Percentiles rank a stretch among this genome's conserved stretches.
Conservation (phyloP, 2,329 filamentous ascomycete genomes). For the Colletotrichum cuscutae region DNA sequence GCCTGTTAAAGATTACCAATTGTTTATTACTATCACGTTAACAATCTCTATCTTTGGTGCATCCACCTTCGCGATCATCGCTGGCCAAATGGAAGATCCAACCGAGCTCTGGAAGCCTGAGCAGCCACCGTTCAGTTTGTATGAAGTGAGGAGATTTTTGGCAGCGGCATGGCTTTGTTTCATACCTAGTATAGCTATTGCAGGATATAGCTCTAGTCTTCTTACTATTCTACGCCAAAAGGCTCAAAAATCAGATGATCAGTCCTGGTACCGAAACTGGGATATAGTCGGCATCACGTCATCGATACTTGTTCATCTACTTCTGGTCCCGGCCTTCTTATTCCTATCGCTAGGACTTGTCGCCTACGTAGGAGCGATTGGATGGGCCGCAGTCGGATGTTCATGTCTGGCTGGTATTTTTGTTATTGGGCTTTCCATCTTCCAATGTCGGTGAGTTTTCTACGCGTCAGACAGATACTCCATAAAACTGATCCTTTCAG, state of each 20-base stretch:
- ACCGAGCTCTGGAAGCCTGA: not conserved
- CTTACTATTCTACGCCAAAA: not conserved
- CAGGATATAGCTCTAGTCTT: slow-evolving; percentile 2
- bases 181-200: not conserved
- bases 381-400: too few relatives aligned
- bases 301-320: not conserved
- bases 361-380: not conserved
- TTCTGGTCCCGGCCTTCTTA: not conserved
- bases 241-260: not conserved
- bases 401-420: too few relatives aligned
- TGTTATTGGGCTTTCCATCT: too few relatives aligned
- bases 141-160: not conserved
- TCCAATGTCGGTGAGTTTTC: too few relatives aligned
- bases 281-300: not conserved
- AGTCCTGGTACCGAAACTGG: too few relatives aligned
- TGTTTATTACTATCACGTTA: too few relatives aligned
- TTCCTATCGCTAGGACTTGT: not conserved
- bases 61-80: not conserved
- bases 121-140: not conserved
- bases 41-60: not conserved
- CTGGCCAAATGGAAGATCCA: not conserved
- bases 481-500: too few relatives aligned
- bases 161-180: slow-evolving; percentile 6
- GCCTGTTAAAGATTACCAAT: too few relatives aligned
- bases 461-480: too few relatives aligned